Conservation (phyloP, 768 basidiomycete species). For the Termitomyces sp. region DNA sequence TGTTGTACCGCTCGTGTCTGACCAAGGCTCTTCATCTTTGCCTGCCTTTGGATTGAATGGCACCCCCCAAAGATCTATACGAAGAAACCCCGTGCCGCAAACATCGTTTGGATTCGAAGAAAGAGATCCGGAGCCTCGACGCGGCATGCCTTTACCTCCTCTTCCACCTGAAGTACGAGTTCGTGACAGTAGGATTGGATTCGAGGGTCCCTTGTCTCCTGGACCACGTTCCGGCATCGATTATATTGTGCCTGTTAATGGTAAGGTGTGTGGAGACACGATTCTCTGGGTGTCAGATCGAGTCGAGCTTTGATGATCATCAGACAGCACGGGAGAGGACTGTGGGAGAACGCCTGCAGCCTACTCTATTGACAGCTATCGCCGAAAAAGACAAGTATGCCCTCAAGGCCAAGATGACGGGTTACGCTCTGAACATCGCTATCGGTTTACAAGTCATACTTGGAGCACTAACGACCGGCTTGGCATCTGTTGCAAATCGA, state of each 20-base stretch:
- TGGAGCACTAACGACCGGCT: constrained; percentile 64
- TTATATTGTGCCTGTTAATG: constrained; percentile 35
- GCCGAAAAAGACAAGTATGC: constrained; percentile 45
- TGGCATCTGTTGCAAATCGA: constrained; percentile 44
- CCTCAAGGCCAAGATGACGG: constrained; percentile 39
- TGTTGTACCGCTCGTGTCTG: not conserved
- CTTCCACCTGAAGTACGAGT: constrained; percentile 14
- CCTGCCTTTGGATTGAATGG: constrained; percentile 1
- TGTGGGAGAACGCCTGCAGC: constrained; percentile 48
- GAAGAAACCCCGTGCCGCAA: not conserved
- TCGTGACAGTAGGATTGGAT: constrained; percentile 6
- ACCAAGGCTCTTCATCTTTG: not conserved
- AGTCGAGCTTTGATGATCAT: not conserved
- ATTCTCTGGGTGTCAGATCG: not conserved
- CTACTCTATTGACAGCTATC: constrained; percentile 47
- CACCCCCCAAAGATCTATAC: constrained; percentile 7
- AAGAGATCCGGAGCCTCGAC: not conserved
- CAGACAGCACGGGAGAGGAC: constrained; percentile 28
- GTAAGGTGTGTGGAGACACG: constrained; percentile 19
- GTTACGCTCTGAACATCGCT: constrained; percentile 39
- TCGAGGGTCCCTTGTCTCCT: constrained; percentile 1
- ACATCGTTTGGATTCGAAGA: constrained; percentile 4
- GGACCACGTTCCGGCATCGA: constrained; percentile 32
- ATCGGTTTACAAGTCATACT: constrained; percentile 63
- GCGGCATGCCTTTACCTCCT: constrained; percentile 13